phyloP scores from a whole-genome alignment of 441 rosid genomes.

The Corymbia calophylla region DNA sequence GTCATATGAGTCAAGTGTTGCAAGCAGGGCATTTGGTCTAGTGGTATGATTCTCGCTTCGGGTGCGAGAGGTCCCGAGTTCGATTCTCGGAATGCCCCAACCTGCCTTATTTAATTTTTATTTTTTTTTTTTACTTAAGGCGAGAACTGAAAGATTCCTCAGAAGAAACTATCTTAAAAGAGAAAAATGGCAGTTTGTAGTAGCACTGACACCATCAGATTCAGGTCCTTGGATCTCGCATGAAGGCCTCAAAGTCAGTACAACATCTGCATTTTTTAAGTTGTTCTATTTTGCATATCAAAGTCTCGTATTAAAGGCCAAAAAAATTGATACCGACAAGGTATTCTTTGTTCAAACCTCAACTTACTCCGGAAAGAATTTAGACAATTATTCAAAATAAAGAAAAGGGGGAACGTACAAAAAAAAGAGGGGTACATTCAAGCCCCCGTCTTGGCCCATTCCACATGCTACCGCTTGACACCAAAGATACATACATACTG shows the following conservation, averaged over 20 bases:
- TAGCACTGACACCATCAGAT: background rate
- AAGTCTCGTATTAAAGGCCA: background rate
- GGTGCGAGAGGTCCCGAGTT: conserved; percentile 72
- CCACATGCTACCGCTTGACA: background rate
- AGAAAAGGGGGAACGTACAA: background rate
- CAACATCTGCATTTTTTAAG: background rate
- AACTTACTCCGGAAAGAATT: background rate
- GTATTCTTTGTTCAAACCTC: background rate
- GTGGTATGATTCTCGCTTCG: conserved; percentile 43
- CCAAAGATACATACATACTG: background rate
- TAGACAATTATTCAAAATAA: background rate
- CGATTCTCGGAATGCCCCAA: conserved; percentile 30
- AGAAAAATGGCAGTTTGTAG: background rate
- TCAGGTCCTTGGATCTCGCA: too few relatives aligned
- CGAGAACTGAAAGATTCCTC: background rate
- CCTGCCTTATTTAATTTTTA: too few relatives aligned
- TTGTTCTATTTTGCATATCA: background rate
- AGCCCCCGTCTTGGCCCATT: background rate
- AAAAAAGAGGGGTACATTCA: background rate
- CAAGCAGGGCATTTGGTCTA: conserved; percentile 13
- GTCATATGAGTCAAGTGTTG: accelerated
- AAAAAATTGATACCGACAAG: background rate
- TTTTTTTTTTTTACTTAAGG: background rate
- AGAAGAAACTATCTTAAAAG: background rate
- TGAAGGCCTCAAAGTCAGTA: background rate